Evolutionary conservation across 2,329 filamentous ascomycete genomes (phyloP), one percentile per base, ranked within the genome.

Genomic region (Nothopassalora personata): DNA sequence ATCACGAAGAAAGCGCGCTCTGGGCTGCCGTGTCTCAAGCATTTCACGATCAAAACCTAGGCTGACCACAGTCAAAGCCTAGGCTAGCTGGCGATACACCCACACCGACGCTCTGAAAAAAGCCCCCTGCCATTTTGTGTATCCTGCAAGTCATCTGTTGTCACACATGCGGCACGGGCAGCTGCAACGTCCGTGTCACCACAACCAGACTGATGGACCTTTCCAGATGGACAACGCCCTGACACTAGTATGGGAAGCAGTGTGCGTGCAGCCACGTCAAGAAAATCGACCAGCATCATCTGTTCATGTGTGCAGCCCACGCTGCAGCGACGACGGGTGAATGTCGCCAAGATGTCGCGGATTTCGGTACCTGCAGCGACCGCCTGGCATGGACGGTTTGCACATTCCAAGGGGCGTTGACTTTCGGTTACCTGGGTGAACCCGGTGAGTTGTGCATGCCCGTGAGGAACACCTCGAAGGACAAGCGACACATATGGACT

Each of bases 361-460:
- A 10, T 19, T 4, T 18, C 45, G 7, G 13, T 19, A 9, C n/a
- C 4, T 47, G 7, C 46, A 48, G 23, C 46, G n/a, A 48, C 31
- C 31, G 18, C 5, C 57, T 53, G 55, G 33, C 62, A 64, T 63
- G 58, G 18, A 56, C 54, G 31, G 28, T 31, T 57, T 39, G 23
- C 43, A 45, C 60, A 63, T 63, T 63, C 60, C 56, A 48, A 27
- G 36, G 53, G 28, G 55, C 51, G 23, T 43, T 52, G 50, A 60
- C 56, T 52, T 56, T 54, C 60, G 43, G 65, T 66, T 64, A 66
- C 66, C 66, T 63, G 64, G 66, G 59, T 56, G 57, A 65, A 62
- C 34, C 47, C 50, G 50, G 53, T 39, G 36, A n/a, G 58, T 58
- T 19, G 50, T 36, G 53, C 60, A 61, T 59, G n/a, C n/a, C n/a